A percentile compares a stretch with the other conserved stretches of the same genome.
Conservation (phyloP, 2,329 filamentous ascomycete genomes). For the Dactylellina sp. region DNA sequence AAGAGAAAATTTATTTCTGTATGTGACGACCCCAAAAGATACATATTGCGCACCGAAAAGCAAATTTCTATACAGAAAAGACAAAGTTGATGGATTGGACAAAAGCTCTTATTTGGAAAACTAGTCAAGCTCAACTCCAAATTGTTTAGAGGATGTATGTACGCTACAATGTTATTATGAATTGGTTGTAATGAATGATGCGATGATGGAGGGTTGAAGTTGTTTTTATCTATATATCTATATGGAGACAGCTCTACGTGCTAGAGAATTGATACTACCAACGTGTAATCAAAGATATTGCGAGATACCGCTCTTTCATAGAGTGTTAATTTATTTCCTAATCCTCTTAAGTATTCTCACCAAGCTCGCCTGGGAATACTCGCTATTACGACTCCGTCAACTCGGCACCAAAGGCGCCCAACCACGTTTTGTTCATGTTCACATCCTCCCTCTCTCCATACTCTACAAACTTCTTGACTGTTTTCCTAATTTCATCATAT, state of each 20-base stretch:
- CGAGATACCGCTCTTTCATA: neutral
- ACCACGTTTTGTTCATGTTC: slow-evolving; percentile 38
- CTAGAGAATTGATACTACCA: no score
- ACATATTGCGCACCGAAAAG: slow-evolving; percentile 10
- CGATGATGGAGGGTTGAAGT: slow-evolving; percentile 6
- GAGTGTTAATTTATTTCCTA: no score
- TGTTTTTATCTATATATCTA: slow-evolving; percentile 5
- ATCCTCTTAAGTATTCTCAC: no score
- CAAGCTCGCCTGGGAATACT: neutral
- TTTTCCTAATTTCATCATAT: neutral
- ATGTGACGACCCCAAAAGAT: slow-evolving; percentile 19
- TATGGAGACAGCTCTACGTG: no score
- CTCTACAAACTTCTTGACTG: slow-evolving; percentile 28
- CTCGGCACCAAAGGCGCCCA: slow-evolving; percentile 30
- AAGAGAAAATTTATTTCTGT: slow-evolving; percentile 46
- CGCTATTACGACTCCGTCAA: no score
- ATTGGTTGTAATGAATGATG: slow-evolving; percentile 16
- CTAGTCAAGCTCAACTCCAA: no score
- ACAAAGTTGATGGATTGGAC: slow-evolving; percentile 10
- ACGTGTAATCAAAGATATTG: no score
- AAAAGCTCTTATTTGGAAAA: neutral
- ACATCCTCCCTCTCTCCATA: slow-evolving; percentile 51
- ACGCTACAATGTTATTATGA: slow-evolving; percentile 28
- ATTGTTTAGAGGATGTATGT: slow-evolving; percentile 20
- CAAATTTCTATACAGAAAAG: no score